A percentile compares a stretch with the other conserved stretches of the same genome.
These are phyloP conservation scores for Apiospora hydei DNA, from an alignment of 2,329 filamentous ascomycete species.

Conservation along the genomic window DNA sequence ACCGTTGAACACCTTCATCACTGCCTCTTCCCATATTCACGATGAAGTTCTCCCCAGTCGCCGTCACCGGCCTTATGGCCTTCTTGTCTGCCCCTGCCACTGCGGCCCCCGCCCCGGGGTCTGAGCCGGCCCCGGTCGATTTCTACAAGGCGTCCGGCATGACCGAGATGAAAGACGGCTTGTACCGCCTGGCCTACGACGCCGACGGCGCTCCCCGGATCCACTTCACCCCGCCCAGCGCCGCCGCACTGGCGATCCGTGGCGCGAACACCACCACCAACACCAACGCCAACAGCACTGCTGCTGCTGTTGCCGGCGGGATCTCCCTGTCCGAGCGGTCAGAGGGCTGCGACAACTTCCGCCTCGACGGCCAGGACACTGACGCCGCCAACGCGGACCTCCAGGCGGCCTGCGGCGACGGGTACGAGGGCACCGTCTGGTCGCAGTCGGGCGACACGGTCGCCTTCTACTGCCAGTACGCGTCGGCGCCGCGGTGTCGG, in stretches of 20 bases:
- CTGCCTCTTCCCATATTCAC: background rate
- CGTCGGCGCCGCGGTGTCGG: background rate
- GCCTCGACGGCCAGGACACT: background rate
- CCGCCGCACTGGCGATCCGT: background rate
- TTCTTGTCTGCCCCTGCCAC: background rate
- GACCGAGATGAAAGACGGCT: background rate
- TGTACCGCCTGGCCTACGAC: background rate
- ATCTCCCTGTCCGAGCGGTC: background rate
- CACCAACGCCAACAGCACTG: too few species aligned
- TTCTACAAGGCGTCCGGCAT: constrained; percentile 14
- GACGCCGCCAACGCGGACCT: background rate
- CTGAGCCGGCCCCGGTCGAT: background rate
- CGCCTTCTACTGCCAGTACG: constrained; percentile 20
- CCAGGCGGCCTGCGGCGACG: background rate
- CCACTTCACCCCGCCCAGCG: background rate
- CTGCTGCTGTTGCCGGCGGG: too few species aligned
- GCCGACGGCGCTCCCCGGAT: background rate
- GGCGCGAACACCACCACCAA: background rate
- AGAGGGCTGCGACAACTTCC: background rate
- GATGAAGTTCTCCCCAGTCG: background rate
- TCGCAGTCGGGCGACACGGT: background rate
- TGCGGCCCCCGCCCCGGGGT: background rate
- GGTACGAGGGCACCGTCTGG: background rate
- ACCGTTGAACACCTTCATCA: too few species aligned
- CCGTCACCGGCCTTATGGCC: background rate